Evolutionary conservation across 225 moss, liverwort and hornwort genomes (phyloP).

Genomic region (Bryum argenteum): DNA sequence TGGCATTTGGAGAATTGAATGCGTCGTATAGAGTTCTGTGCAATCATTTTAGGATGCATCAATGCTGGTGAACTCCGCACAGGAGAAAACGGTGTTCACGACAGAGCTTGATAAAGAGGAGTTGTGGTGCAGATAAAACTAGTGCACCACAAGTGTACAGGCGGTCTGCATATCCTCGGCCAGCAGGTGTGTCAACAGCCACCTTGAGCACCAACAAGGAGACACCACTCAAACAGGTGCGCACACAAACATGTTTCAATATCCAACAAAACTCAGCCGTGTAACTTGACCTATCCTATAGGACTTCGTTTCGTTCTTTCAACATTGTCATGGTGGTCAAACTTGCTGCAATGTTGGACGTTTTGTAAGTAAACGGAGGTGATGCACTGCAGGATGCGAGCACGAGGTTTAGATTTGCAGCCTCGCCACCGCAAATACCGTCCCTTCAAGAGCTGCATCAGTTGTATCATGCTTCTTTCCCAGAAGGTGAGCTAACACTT

Average conservation of each 20-base stretch:
- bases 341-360: too few species aligned
- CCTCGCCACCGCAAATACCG: constrained; percentile 27
- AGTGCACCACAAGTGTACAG: constrained; percentile 33
- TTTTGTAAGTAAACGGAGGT: constrained; percentile 31
- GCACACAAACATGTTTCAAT: too few species aligned
- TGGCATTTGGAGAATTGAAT: too few species aligned
- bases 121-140: constrained; percentile 32
- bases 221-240: constrained; percentile 42
- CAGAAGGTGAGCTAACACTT: constrained; percentile 35
- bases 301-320: too few species aligned
- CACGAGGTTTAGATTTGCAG: constrained; percentile 37
- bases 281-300: too few species aligned
- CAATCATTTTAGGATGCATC: too few species aligned
- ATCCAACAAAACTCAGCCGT: too few species aligned
- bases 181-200: constrained; percentile 19
- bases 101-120: not conserved
- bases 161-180: constrained; percentile 26
- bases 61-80: too few species aligned
- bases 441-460: constrained; percentile 44
- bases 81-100: too few species aligned
- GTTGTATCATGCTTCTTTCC: constrained; percentile 38
- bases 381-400: constrained; percentile 42
- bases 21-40: too few species aligned
- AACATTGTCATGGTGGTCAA: too few species aligned
- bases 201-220: constrained; percentile 38